Evolutionary conservation across 805 yeast species (phyloP), one percentile per base, ranked within the genome.

Genomic region (Candida boleticola): DNA sequence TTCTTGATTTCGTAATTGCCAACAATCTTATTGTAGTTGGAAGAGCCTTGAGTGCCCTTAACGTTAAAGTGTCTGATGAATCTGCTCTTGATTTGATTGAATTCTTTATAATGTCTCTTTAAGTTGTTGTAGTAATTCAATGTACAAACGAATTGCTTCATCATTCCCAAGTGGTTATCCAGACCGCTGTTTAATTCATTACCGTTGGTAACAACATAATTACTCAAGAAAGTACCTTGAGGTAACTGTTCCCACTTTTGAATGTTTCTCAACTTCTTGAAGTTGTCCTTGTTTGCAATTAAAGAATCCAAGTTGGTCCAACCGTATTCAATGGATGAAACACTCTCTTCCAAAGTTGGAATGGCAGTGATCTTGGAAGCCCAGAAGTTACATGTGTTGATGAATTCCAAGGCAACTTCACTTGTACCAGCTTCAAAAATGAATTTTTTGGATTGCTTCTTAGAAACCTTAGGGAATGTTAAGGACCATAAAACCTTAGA

Each of bases 381-480:
- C 96, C 97, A 89, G 58, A 86, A 89, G 60, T 89, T 89, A 62
- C 93, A 82, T 4, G 92, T 80, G 50, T 83, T 77, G 14, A 85
- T 79, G 60, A 78, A 87, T 54, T 80, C 85, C 33, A 66, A 63
- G 0, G 96, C 93, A 44, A 78, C 77, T 50, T 82, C 85, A 19
- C 67, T 57, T 11, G 87, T 79, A 9, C 83, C 83, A 0, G 89
- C 80, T 60, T 79, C 81, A 58, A 85, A 84, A 23, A 80, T 66
- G 14, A 85, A 64, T 45, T 66, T 70, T 47, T 69, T 70, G 21
- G 64, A 60, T 9, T 54, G 57, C 29, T 64, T 62, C 21, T 58
- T 55, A 29, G 69, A 62, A 3, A 56, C 53, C 26, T 64, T 67
- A 3, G 87, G 85, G 51, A 83, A 71, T 3, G 76, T 71, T 44